These are phyloP conservation scores for Trichoderma afroharzianum DNA, from an alignment of 2,329 filamentous ascomycete genomes.

Conservation along the genomic window DNA sequence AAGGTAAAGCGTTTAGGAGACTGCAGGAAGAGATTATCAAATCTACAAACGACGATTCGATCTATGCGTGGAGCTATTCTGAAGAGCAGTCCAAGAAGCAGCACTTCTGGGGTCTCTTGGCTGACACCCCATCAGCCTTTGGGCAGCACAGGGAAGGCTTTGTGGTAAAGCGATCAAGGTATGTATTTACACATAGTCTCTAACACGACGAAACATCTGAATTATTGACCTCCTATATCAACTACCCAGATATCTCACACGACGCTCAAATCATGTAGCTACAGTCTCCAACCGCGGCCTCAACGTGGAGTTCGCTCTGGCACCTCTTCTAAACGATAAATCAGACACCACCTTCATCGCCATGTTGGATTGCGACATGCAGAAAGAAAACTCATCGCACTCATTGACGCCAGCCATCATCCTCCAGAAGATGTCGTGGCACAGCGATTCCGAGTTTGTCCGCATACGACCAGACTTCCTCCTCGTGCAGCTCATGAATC, in stretches of 20 bases:
- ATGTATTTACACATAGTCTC: not conserved
- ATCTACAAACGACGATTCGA: conserved; percentile 29
- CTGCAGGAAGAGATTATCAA: conserved; percentile 30
- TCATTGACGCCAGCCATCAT: conserved; percentile 25
- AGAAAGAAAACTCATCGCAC: conserved; percentile 18
- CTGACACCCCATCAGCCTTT: conserved; percentile 27
- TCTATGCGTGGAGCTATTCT: conserved; percentile 28
- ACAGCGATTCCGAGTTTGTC: conserved; percentile 28
- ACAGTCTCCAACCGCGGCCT: conserved; percentile 26
- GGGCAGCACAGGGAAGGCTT: conserved; percentile 19
- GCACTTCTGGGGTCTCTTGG: conserved; percentile 28
- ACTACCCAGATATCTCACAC: conserved; percentile 24
- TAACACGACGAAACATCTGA: not conserved
- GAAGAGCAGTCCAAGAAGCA: conserved; percentile 17
- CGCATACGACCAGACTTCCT: conserved; percentile 27
- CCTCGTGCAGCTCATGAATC: conserved; percentile 27
- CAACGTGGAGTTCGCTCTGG: conserved; percentile 27
- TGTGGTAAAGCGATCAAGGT: conserved; percentile 20
- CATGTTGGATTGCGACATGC: conserved; percentile 29
- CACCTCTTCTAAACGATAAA: conserved; percentile 26
- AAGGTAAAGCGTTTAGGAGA: conserved; percentile 27
- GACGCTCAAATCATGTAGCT: conserved; percentile 22
- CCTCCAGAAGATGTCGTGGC: conserved; percentile 28
- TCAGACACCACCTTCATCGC: conserved; percentile 29
- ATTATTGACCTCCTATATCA: not conserved